A percentile compares a stretch with the other conserved stretches of the same genome.
phyloP scores from a whole-genome alignment of 202 grass and related monocot genomes.

The Zoysia matrella region DNA sequence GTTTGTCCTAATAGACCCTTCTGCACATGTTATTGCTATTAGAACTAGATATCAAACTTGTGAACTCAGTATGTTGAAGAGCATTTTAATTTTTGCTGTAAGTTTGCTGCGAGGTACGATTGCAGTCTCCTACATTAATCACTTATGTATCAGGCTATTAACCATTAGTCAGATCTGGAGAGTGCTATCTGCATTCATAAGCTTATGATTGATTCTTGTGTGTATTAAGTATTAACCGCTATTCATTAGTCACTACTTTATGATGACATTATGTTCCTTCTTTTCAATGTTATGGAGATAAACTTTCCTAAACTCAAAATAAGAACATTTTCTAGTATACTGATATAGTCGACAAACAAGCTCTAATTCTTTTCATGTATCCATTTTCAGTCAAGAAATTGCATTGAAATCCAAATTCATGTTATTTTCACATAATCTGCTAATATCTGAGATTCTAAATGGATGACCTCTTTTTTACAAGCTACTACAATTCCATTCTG shows the following conservation, averaged over 20 bases:
- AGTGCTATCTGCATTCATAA: background rate
- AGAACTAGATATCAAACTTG: background rate
- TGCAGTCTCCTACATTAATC: background rate
- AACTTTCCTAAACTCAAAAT: background rate
- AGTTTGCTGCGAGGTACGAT: background rate
- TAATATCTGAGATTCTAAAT: background rate
- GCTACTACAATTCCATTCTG: background rate
- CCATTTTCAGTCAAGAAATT: slow-evolving; percentile 36
- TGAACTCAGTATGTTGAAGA: slow-evolving; percentile 3
- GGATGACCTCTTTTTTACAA: slow-evolving; percentile 10
- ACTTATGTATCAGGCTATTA: background rate
- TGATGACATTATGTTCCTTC: background rate
- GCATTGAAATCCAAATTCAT: background rate
- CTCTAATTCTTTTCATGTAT: background rate
- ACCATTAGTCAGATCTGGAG: background rate
- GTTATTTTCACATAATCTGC: background rate
- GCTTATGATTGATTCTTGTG: background rate
- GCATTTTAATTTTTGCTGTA: background rate
- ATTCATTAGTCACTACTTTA: background rate
- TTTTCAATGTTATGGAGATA: background rate
- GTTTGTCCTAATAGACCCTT: background rate
- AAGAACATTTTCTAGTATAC: background rate
- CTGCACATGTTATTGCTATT: background rate
- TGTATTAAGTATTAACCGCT: background rate
- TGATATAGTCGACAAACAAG: slow-evolving; percentile 1